A percentile compares a stretch with the other conserved stretches of the same genome.
These are phyloP conservation scores for Actinidia arguta DNA, from an alignment of 179 eudicot genomes.

Conservation along the genomic window DNA sequence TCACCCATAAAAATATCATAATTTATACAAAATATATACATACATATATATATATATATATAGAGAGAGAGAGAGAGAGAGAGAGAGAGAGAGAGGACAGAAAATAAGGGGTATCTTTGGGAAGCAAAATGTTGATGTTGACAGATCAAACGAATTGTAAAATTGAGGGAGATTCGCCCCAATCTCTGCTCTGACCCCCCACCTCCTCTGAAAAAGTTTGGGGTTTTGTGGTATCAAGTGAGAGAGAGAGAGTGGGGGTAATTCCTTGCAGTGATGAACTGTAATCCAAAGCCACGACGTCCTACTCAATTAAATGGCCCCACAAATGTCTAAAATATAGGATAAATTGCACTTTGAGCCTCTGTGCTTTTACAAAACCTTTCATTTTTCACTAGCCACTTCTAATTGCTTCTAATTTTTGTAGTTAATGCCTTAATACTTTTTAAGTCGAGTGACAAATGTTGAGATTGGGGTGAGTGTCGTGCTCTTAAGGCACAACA, in stretches of 20 bases:
- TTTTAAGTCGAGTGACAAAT: too few relatives aligned
- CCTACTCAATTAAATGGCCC: conserved; percentile 10
- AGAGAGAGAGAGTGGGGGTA: background rate
- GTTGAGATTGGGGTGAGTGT: too few relatives aligned
- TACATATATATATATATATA: too few relatives aligned
- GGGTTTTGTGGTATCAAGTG: conserved; percentile 12
- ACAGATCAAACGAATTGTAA: conserved; percentile 49
- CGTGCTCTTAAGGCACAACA: too few relatives aligned
- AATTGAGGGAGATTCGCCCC: conserved; percentile 60
- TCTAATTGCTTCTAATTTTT: too few relatives aligned
- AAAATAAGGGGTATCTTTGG: conserved; percentile 23
- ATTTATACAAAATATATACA: too few relatives aligned
- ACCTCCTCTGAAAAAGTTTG: conserved; percentile 18
- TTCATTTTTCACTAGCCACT: too few relatives aligned
- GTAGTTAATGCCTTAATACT: too few relatives aligned
- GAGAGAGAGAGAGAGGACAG: conserved; percentile 19
- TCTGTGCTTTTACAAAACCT: too few relatives aligned
- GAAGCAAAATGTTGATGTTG: conserved; percentile 33
- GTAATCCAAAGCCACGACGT: background rate
- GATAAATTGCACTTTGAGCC: too few relatives aligned
- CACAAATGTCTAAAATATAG: background rate
- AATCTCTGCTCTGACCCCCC: background rate
- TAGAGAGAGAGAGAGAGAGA: too few relatives aligned
- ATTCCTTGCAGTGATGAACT: conserved; percentile 5
- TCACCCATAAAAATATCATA: too few relatives aligned